These are phyloP conservation scores for Chenopodium quinoa DNA, from an alignment of 148 eudicot species.

Conservation along the genomic window DNA sequence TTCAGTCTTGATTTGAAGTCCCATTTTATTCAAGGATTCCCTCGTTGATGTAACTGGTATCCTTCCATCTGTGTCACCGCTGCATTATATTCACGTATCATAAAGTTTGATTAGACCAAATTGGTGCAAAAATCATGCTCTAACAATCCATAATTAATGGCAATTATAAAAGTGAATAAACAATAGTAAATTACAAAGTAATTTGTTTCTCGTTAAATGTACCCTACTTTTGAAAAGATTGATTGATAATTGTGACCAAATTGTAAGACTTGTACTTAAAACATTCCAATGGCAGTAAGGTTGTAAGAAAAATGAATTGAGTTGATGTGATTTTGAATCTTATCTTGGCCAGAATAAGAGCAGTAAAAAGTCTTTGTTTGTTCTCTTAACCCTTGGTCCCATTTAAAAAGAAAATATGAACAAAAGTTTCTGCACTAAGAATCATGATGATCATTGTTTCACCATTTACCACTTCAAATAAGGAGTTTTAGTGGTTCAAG, in stretches of 20 bases:
- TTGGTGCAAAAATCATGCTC: background rate
- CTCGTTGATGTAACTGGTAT: constrained; percentile 74
- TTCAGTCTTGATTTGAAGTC: constrained; percentile 39
- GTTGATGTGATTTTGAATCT: no score
- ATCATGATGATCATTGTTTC: background rate
- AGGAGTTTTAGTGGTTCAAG: no score
- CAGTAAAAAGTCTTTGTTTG: no score
- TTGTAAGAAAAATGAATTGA: no score
- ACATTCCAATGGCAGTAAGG: background rate
- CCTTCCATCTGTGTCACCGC: constrained; percentile 72
- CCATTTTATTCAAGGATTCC: constrained; percentile 44
- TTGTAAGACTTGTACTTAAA: no score
- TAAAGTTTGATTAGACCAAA: background rate
- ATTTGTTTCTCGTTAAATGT: no score
- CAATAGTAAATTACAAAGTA: no score
- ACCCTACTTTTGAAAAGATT: no score
- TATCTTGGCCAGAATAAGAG: no score
- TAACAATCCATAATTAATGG: background rate
- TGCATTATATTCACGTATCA: constrained; percentile 20
- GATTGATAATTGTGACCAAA: no score
- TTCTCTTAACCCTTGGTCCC: background rate
- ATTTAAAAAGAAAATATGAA: background rate
- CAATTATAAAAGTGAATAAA: no score
- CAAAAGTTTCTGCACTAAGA: background rate
- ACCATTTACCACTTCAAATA: background rate